Base-by-base conservation (phyloP, 2,329 filamentous ascomycete genomes). In the Epichloe scottii region DNA sequence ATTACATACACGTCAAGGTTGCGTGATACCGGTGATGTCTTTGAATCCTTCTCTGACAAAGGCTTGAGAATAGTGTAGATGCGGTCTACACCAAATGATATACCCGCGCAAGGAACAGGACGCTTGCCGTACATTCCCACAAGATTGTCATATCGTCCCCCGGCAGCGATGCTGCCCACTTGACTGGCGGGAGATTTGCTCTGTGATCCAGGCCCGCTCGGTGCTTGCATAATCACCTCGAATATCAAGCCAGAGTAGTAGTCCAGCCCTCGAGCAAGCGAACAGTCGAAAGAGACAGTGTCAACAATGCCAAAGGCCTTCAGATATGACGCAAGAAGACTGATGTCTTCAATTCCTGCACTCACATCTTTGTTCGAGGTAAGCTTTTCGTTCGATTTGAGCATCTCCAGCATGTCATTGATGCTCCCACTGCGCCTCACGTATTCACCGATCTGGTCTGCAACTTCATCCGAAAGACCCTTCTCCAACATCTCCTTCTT, bases 401-500 rank as follows among this genome's bases (percentile, higher is more conserved):
- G 72, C 58, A 79, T 78, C 52, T 83, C 74, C 17, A 96, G 74
- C 48, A 95, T 75, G 53, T 93, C 86, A 1, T 51, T 50, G 53
- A 78, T 77, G 48, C 81, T 78, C 50, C 88, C 88, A 70, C 85
- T 91, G 57, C 77, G 76, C 52, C 84, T 76, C 15, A 91, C 88
- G 66, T 85, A 95, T 62, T 83, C 80, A 60, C 89, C 89, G 60
- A 96, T 95, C 62, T 81, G 85, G 70, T 96, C 89, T 44, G 91
- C 91, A 33, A 91, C 80, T 14, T 80, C 82, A 23, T 74, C 73
- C 41, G 81, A 78, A 1, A 97, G 75, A 0, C 89, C 89, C 72
- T 96, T 96, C 57, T 94, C 87, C 0, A 87, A 84, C 90, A 96
- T 96, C 67, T 96, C 90, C 67, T 85, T 86, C 66, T 84, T 82